Evolutionary conservation across 805 yeast genomes (phyloP).

Genomic region (Ogataea pignaliae): DNA sequence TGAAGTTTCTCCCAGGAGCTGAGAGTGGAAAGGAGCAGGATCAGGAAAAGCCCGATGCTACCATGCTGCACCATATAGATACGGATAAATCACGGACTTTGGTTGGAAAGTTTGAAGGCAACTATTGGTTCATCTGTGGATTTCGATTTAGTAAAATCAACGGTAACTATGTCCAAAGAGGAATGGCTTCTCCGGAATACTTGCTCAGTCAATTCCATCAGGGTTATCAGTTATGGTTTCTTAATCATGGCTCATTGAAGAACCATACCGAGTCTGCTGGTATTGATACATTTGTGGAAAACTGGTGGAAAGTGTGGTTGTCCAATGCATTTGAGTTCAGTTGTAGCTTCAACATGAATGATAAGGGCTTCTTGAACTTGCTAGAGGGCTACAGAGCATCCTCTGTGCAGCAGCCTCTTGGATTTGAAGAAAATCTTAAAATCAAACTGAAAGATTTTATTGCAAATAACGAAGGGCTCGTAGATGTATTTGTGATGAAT

Average conservation of each 20-base stretch:
- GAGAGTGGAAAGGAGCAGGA: not conserved
- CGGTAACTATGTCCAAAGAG: slow-evolving; percentile 18
- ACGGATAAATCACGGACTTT: slow-evolving; percentile 31
- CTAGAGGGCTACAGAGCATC: slow-evolving; percentile 27
- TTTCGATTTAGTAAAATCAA: slow-evolving; percentile 15
- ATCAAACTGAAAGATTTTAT: slow-evolving; percentile 14
- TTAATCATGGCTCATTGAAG: slow-evolving; percentile 30
- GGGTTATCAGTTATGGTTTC: slow-evolving; percentile 31
- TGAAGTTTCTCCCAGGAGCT: slow-evolving; percentile 15
- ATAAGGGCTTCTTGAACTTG: slow-evolving; percentile 32
- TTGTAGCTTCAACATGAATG: slow-evolving; percentile 23
- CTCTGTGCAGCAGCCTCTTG: slow-evolving; percentile 25
- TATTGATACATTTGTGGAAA: slow-evolving; percentile 9
- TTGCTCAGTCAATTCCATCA: slow-evolving; percentile 23
- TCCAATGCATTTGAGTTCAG: slow-evolving; percentile 23
- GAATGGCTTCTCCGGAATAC: slow-evolving; percentile 32
- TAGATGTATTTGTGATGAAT: slow-evolving; percentile 23
- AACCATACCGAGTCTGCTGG: slow-evolving; percentile 7
- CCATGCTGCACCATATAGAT: slow-evolving; percentile 21
- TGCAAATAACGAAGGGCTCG: slow-evolving; percentile 5
- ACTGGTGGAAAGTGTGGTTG: slow-evolving; percentile 38
- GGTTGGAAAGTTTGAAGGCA: slow-evolving; percentile 25
- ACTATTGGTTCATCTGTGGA: slow-evolving; percentile 32
- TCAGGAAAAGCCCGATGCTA: no score
- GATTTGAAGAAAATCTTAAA: slow-evolving; percentile 26